Percentiles rank a stretch among this genome's conserved stretches.
phyloP scores from a whole-genome alignment of 805 yeast genomes.

The Crinitomyces ghanaensis region DNA sequence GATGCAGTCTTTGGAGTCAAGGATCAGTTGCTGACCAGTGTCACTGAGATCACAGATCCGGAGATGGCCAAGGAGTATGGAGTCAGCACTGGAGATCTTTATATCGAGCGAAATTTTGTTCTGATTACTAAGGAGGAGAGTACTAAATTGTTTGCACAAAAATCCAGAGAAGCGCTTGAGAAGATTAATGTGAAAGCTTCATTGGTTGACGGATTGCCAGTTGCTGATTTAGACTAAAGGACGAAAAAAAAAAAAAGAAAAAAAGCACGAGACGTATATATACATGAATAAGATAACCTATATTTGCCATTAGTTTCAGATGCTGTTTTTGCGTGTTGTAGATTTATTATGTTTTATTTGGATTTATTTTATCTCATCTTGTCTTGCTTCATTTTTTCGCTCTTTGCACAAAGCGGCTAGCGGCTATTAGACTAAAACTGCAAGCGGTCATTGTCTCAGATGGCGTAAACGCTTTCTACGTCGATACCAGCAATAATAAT shows the following conservation, averaged over 20 bases:
- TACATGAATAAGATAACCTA: neutral
- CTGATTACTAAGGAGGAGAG: conserved; percentile 10
- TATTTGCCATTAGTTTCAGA: no score
- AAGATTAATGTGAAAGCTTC: conserved; percentile 8
- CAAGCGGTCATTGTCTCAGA: no score
- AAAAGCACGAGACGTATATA: neutral
- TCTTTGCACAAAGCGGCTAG: no score
- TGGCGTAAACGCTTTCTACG: no score
- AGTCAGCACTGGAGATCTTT: conserved; percentile 9
- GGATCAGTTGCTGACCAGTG: conserved; percentile 16
- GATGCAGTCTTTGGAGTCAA: conserved; percentile 31
- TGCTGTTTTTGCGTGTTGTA: no score
- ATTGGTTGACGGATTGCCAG: conserved; percentile 13
- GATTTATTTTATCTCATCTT: no score
- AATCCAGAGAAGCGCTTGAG: conserved; percentile 9
- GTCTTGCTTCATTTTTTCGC: no score
- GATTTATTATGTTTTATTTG: no score
- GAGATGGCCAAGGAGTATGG: conserved; percentile 10
- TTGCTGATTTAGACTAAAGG: conserved; percentile 8
- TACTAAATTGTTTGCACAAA: conserved; percentile 6
- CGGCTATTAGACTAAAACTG: no score
- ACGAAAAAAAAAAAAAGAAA: neutral
- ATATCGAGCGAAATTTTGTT: conserved; percentile 12
- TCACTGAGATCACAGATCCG: conserved; percentile 7
- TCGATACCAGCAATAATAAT: no score